Evolutionary conservation across 1,139 yeast genomes (phyloP), one percentile per base, ranked within the genome.

Genomic region (Geotrichum carabidarum): DNA sequence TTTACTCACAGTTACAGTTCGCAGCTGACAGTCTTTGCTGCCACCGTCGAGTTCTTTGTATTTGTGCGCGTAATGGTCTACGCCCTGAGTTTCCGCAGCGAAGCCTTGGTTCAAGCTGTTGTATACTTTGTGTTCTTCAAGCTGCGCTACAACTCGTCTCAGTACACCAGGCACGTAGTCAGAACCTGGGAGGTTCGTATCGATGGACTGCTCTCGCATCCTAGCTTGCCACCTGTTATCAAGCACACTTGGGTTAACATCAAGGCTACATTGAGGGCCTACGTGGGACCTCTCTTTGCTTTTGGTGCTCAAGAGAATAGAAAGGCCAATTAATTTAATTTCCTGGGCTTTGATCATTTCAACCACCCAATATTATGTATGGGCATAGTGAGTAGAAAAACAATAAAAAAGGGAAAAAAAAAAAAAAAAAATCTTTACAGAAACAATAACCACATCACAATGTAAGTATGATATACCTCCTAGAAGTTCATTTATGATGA

Each of bases 91-190:
- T 83, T 83, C 74, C 77, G 83, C 68, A 76, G 73, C 63, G 81
- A 83, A 64, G 83, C 91, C 41, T 77, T 87, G 76, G 64, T 82
- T 55, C 79, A 83, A 15, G 76, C 86, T 46, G 60, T 78, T 30
- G 70, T 80, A 44, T 89, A 85, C 71, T 67, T 80, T 34, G 59
- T 82, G 18, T 91, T 91, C 71, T 77, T 89, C 69, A 87, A 87
- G 72, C 72, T 86, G 58, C 81, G 96, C 70, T 87, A 77, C 68
- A 95, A 88, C 68, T 83, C 81, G 63, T 85, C 94, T 8, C 76
- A 81, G 45, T 83, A 83, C 73, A 85, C 90, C 58, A 83, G 89
- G 72, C 77, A 81, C 61, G 83, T 82, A 48, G 77, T 90, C 66
- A 83, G 85, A 71, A 74, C 78, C 48, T 74, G 86, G 73, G 95